phyloP scores from a whole-genome alignment of 257 asterid species.

The Solanum sitiens region DNA sequence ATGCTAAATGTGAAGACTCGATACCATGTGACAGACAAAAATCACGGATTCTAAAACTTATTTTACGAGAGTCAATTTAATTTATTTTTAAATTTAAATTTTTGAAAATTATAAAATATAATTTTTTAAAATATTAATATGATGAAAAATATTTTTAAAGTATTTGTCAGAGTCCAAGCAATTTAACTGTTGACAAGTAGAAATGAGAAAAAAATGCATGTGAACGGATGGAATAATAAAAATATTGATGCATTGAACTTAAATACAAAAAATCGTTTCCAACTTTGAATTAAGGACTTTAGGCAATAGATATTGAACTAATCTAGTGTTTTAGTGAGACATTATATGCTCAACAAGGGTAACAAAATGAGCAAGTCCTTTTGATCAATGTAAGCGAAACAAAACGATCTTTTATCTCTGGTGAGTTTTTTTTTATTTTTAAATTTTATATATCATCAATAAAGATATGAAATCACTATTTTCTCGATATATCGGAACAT shows the following conservation, averaged over 20 bases:
- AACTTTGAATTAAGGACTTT: background rate
- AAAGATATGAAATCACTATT: background rate
- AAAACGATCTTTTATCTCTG: background rate
- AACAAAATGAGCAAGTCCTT: background rate
- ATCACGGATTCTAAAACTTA: background rate
- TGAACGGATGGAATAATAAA: no score
- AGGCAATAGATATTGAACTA: background rate
- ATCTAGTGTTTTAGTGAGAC: background rate
- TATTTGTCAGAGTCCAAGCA: no score
- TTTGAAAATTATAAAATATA: no score
- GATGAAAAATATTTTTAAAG: no score
- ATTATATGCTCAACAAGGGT: no score
- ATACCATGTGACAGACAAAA: background rate
- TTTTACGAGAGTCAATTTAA: background rate
- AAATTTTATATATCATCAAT: background rate
- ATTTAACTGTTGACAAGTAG: background rate
- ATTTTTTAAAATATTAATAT: no score
- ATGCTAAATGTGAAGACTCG: background rate
- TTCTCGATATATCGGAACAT: background rate
- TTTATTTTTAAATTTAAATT: no score
- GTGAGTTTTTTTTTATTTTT: no score
- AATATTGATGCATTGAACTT: background rate
- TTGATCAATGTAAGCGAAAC: background rate
- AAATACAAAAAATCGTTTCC: no score
- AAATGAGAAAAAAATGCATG: background rate